Evolutionary conservation across 2,329 filamentous ascomycete genomes (phyloP).

Genomic region (Aspergillus candidus): DNA sequence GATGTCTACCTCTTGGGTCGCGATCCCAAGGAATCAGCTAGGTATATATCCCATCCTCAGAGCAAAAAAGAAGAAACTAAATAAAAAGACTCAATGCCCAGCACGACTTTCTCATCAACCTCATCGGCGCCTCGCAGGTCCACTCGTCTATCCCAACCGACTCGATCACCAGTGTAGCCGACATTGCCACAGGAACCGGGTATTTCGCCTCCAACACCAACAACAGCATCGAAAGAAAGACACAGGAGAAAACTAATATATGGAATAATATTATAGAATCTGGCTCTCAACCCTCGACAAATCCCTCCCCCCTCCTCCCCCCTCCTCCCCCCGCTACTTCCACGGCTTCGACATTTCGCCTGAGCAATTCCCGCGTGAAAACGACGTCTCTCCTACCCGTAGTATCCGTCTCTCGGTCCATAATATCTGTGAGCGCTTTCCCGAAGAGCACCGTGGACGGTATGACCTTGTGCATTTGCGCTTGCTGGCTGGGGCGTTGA

Average conservation of each 20-base stretch:
- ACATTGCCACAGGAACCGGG: conserved; percentile 27
- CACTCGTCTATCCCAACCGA: conserved; percentile 21
- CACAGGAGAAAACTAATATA: not conserved
- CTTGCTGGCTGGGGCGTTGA: conserved; percentile 22
- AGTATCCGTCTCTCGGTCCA: conserved; percentile 18
- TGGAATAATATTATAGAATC: conserved; percentile 9
- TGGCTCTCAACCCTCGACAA: conserved; percentile 17
- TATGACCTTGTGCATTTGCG: conserved; percentile 30
- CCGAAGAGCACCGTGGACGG: conserved; percentile 18
- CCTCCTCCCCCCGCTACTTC: conserved; percentile 10
- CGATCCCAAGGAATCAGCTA: conserved; percentile 15
- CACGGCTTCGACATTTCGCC: conserved; percentile 30
- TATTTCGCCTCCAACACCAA: conserved; percentile 5
- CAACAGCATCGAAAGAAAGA: not conserved
- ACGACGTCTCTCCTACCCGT: not conserved
- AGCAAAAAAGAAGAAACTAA: not conserved
- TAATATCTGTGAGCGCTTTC: conserved; percentile 22
- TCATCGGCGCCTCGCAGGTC: conserved; percentile 15
- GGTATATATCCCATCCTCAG: conserved; percentile 9
- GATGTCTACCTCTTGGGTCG: conserved; percentile 17
- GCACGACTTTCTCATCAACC: conserved; percentile 18
- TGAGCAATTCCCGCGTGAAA: conserved; percentile 19
- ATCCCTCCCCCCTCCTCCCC: conserved; percentile 6
- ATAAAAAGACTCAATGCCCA: conserved; percentile 18
- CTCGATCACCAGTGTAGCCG: conserved; percentile 17